Evolutionary conservation across 805 yeast species (phyloP).

Genomic region (Metschnikowia drakensbergensis): DNA sequence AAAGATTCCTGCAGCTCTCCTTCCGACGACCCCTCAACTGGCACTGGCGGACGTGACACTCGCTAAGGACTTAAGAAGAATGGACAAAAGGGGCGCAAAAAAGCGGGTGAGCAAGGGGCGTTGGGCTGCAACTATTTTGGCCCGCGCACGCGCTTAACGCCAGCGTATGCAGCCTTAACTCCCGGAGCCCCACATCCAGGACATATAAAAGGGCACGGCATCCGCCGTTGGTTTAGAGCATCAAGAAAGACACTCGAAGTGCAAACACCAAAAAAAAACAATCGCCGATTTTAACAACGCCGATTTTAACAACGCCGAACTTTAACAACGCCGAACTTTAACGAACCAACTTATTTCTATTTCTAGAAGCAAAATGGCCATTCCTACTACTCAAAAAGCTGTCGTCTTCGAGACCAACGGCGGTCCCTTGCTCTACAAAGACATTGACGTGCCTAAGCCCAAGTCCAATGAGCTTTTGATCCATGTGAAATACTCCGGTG

Average conservation of each 20-base stretch:
- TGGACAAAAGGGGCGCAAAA: too few species aligned
- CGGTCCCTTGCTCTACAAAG: conserved; percentile 59
- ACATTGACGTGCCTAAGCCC: conserved; percentile 78
- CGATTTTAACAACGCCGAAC: too few species aligned
- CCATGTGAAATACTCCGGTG: conserved; percentile 85
- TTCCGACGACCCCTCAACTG: too few species aligned
- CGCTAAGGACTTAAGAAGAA: not conserved
- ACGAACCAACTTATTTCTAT: too few species aligned
- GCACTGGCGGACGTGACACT: not conserved
- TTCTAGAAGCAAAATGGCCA: conserved; percentile 11
- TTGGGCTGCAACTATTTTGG: not conserved
- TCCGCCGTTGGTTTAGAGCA: not conserved
- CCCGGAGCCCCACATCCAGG: not conserved
- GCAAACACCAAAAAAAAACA: too few species aligned
- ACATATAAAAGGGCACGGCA: too few species aligned
- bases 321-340: too few species aligned
- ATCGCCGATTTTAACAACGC: too few species aligned
- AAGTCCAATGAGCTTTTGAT: conserved; percentile 72
- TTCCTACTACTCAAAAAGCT: conserved; percentile 71
- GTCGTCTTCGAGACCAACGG: conserved; percentile 62
- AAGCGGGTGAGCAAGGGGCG: not conserved
- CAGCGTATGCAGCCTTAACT: not conserved
- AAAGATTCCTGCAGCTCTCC: too few species aligned
- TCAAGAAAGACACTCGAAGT: too few species aligned
- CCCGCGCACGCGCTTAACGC: not conserved